Evolutionary conservation across 2,329 filamentous ascomycete genomes (phyloP).

Genomic region (Boeremia exigua): DNA sequence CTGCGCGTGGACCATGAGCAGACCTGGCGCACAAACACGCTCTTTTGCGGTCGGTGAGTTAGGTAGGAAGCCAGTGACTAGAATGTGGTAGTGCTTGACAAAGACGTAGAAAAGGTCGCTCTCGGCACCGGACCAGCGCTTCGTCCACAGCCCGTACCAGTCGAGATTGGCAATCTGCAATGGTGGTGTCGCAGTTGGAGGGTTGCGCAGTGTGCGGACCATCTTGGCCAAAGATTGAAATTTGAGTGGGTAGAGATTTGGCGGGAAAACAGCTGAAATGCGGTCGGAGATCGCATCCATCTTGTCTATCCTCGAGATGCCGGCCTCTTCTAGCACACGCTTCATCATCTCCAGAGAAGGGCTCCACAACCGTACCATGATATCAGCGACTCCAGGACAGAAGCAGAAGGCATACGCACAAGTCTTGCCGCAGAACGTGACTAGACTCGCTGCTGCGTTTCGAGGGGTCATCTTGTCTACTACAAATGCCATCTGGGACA

Average conservation of each 20-base stretch:
- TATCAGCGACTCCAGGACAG: slow-evolving; percentile 82
- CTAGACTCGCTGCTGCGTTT: slow-evolving; percentile 68
- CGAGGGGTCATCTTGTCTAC: slow-evolving; percentile 86
- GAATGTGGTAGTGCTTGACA: slow-evolving; percentile 82
- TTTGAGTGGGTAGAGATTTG: slow-evolving; percentile 65
- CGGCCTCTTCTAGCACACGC: slow-evolving; percentile 73
- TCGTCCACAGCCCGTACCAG: slow-evolving; percentile 85
- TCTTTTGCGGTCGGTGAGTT: slow-evolving; percentile 59
- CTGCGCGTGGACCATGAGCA: slow-evolving; percentile 82
- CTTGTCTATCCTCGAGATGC: slow-evolving; percentile 62
- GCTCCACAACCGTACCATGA: slow-evolving; percentile 82
- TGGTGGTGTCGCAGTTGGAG: slow-evolving; percentile 64
- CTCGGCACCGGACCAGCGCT: slow-evolving; percentile 84
- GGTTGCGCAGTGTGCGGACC: slow-evolving; percentile 67
- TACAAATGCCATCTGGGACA: slow-evolving; percentile 84
- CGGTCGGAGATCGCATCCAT: slow-evolving; percentile 61
- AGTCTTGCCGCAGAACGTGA: slow-evolving; percentile 88
- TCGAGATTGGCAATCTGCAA: slow-evolving; percentile 74
- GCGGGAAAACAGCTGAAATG: slow-evolving; percentile 73
- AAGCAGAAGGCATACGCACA: slow-evolving; percentile 95
- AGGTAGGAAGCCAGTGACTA: slow-evolving; percentile 69
- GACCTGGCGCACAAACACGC: slow-evolving; percentile 72
- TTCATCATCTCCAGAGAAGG: slow-evolving; percentile 72
- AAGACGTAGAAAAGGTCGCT: slow-evolving; percentile 93
- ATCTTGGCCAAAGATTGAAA: slow-evolving; percentile 68